These are phyloP conservation scores for Gossypium mustelinum DNA, from an alignment of 345 rosid species.

Conservation along the genomic window DNA sequence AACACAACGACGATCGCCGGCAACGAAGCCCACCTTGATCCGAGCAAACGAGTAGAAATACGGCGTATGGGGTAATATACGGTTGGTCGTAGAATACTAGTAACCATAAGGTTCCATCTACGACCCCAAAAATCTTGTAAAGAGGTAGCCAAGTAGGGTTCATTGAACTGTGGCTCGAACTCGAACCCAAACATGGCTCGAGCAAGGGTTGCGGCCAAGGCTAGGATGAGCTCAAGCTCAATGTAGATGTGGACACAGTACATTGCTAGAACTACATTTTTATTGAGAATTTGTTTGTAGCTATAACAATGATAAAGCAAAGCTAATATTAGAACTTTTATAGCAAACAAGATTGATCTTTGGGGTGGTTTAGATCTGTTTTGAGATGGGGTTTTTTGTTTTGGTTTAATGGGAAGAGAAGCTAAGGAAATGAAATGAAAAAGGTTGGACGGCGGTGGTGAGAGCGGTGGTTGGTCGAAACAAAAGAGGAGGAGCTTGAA, in stretches of 20 bases:
- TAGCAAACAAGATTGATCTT: constrained; percentile 17
- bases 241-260: constrained; percentile 40
- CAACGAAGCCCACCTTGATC: constrained; percentile 17
- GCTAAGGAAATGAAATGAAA: constrained; percentile 52
- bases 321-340: constrained; percentile 33
- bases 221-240: constrained; percentile 38
- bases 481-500: constrained; percentile 67
- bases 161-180: constrained; percentile 58
- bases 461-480: constrained; percentile 57
- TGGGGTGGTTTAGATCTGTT: background rate
- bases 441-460: constrained; percentile 35
- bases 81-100: constrained; percentile 44
- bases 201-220: constrained; percentile 31
- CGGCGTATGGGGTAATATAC: constrained; percentile 44
- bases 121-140: constrained; percentile 83
- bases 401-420: constrained; percentile 53
- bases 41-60: constrained; percentile 13
- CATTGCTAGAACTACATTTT: constrained; percentile 23
- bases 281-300: constrained; percentile 33
- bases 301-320: constrained; percentile 27
- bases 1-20: constrained; percentile 43
- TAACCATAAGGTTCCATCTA: constrained; percentile 72
- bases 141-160: constrained; percentile 60
- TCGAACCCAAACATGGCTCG: constrained; percentile 41
- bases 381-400: constrained; percentile 9